These are phyloP conservation scores for Balansia obtecta DNA, from an alignment of 2,329 filamentous ascomycete genomes.

Conservation along the genomic window DNA sequence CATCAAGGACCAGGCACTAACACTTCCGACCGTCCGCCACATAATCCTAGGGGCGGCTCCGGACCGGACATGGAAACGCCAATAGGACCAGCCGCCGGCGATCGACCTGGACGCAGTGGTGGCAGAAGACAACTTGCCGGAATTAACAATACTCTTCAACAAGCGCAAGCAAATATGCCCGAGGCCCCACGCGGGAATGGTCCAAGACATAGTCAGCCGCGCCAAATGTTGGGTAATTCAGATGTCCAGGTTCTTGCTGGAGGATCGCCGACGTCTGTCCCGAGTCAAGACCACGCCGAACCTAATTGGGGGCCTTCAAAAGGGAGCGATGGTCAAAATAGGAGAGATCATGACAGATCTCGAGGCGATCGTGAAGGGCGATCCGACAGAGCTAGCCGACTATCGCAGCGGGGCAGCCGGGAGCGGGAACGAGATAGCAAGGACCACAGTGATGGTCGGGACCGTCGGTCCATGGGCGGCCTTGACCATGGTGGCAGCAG, in stretches of 20 bases:
- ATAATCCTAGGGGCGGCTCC: conserved; percentile 10
- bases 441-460: conserved; percentile 32
- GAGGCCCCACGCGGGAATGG: conserved; percentile 24
- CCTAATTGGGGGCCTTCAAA: conserved; percentile 22
- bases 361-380: conserved; percentile 30
- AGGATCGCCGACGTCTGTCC: conserved; percentile 37
- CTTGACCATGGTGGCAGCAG: conserved; percentile 15
- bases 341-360: conserved; percentile 29
- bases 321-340: conserved; percentile 17
- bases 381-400: conserved; percentile 25
- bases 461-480: conserved; percentile 26
- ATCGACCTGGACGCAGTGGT: conserved; percentile 25
- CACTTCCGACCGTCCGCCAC: conserved; percentile 14
- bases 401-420: conserved; percentile 36
- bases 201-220: conserved; percentile 19
- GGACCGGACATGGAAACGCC: conserved; percentile 18
- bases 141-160: conserved; percentile 46
- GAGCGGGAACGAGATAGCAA: conserved; percentile 37
- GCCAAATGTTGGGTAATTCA: conserved; percentile 35
- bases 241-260: conserved; percentile 45
- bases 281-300: conserved; percentile 36
- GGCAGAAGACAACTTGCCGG: conserved; percentile 42
- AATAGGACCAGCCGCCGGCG: conserved; percentile 23
- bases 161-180: conserved; percentile 32
- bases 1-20: conserved; percentile 15